Evolutionary conservation across 129 eudicot genomes (phyloP).

Genomic region (Arctium minus): DNA sequence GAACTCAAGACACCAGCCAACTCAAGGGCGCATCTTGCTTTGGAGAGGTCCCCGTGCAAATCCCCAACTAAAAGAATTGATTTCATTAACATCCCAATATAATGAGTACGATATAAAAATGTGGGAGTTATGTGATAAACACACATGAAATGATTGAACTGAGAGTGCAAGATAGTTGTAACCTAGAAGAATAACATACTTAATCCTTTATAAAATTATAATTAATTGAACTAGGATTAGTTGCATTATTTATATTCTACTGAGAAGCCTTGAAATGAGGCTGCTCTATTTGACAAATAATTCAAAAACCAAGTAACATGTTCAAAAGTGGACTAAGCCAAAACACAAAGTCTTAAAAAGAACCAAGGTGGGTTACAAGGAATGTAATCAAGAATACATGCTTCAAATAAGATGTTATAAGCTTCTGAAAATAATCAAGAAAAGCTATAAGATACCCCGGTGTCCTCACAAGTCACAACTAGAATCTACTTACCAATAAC

Average conservation of each 20-base stretch:
- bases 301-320: background rate
- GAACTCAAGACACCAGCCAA: conserved; percentile 95
- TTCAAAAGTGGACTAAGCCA: background rate
- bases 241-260: background rate
- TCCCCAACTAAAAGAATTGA: conserved; percentile 66
- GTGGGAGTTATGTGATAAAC: conserved; percentile 8
- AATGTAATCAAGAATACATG: background rate
- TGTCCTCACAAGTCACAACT: background rate
- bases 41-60: conserved; percentile 90
- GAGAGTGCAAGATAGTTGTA: background rate
- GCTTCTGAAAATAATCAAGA: background rate
- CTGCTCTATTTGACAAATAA: conserved; percentile 5
- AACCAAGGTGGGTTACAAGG: background rate
- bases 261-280: background rate
- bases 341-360: conserved; percentile 1
- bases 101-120: background rate
- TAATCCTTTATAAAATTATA: background rate
- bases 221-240: background rate
- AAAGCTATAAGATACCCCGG: background rate
- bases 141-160: background rate
- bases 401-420: conserved; percentile 6
- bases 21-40: conserved; percentile 86
- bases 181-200: background rate
- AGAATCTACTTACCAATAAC: conserved; percentile 14
- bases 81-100: background rate